These are phyloP conservation scores for Ceriops decandra DNA, from an alignment of 345 rosid species.

Conservation along the genomic window DNA sequence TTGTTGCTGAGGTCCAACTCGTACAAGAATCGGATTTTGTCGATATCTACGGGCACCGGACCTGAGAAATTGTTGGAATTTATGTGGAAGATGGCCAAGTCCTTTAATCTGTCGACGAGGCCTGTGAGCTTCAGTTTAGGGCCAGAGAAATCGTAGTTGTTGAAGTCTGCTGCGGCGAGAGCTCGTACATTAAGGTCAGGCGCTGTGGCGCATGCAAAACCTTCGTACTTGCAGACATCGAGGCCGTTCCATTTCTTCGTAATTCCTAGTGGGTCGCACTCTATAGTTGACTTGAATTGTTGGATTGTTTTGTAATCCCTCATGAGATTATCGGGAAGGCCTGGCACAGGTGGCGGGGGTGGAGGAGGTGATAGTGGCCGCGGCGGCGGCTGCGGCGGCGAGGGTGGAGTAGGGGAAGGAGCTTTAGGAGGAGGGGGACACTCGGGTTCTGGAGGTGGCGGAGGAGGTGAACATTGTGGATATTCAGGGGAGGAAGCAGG, in stretches of 20 bases:
- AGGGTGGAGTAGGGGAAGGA: not conserved
- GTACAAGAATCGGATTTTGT: slow-evolving; percentile 25
- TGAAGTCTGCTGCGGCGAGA: slow-evolving; percentile 43
- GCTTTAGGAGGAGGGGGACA: not conserved
- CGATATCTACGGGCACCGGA: slow-evolving; percentile 9
- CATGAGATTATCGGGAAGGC: slow-evolving; percentile 1
- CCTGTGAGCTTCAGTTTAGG: slow-evolving; percentile 5
- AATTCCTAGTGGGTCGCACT: not conserved
- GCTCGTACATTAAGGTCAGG: slow-evolving; percentile 26
- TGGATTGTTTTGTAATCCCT: slow-evolving; percentile 22
- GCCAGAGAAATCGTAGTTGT: slow-evolving; percentile 29
- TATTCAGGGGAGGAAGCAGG: not conserved
- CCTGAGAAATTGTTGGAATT: slow-evolving; percentile 44
- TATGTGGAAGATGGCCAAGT: slow-evolving; percentile 49
- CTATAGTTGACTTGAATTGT: slow-evolving; percentile 20
- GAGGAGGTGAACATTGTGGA: not conserved
- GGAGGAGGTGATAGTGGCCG: accelerated
- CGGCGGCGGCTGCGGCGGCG: accelerated
- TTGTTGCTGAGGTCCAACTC: slow-evolving; percentile 67
- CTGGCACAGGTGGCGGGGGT: accelerated
- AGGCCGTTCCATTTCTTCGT: slow-evolving; percentile 19
- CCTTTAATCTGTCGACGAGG: slow-evolving; percentile 30
- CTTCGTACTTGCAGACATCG: slow-evolving; percentile 31
- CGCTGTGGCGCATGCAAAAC: slow-evolving; percentile 29
- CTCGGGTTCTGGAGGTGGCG: not conserved